Base-by-base conservation (phyloP, 2,329 filamentous ascomycete genomes). In the Leptographium procerum region DNA sequence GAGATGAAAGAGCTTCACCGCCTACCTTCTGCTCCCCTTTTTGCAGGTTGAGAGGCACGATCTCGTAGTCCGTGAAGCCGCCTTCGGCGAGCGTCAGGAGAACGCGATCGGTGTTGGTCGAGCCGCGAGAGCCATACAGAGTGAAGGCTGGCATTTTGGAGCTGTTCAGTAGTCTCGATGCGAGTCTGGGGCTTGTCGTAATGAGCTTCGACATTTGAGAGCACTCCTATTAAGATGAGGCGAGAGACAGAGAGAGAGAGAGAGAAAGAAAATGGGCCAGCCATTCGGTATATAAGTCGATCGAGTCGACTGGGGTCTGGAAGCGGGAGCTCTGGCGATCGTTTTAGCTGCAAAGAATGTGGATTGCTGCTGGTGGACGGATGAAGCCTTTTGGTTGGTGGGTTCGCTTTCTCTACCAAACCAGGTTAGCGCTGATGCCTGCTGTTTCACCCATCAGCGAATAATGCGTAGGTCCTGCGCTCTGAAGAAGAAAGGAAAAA, bases 21-120 rank as follows among this genome's bases (percentile, higher is more conserved):
- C 64, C 0, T 40, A 74, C 72, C 66, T 74, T 75, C 63, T 76
- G 73, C 56, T 75, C 73, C 10, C 72, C 69, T 51, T 71, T 71
- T 59, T 65, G 63, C 19, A 76, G 64, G 62, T 74, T 69, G 57
- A 75, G 51, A 61, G 68, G 57, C 19, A 73, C 70, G 40, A 72
- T 55, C 43, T 75, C 68, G 57, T 72, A 76, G 61, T 75, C 71
- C 13, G 69, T 73, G 61, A 75, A 73, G 64, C 72, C 71, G 56
- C 69, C 73, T 65, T 75, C 73, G 51, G 71, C 73, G 43, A 75
- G 71, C 55, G 72, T 73, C 58, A 74, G 64, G 56, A 69, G 71
- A 57, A 76, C 72, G 60, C 73, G 71, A 59, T 75, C 72, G 14
- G 72, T 73, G 64, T 74, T 74, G 51, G 70, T 71, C 60, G 73